Percentiles rank a stretch among this genome's conserved stretches.
Conservation (phyloP, 2,329 filamentous ascomycete genomes). For the Colletotrichum sp. region DNA sequence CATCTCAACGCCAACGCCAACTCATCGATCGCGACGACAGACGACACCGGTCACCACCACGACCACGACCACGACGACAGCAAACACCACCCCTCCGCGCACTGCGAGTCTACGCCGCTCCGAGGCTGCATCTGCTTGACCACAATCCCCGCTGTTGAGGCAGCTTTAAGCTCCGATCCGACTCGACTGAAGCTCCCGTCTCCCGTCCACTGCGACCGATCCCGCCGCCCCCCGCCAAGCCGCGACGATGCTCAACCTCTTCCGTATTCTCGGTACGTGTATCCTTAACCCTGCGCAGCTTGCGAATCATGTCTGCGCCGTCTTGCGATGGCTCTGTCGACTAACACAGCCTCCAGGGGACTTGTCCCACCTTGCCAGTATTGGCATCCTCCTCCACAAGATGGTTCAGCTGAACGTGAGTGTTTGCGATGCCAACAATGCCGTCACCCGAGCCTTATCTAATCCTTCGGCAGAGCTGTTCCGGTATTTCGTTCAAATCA, state of each 20-base stretch:
- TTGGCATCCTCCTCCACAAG: slow-evolving; percentile 94
- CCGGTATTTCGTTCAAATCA: slow-evolving; percentile 98
- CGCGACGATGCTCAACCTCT: slow-evolving; percentile 60
- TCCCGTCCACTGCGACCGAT: neutral
- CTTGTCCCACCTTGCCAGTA: slow-evolving; percentile 93
- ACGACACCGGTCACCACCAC: neutral
- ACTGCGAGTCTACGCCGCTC: neutral
- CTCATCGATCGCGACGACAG: neutral
- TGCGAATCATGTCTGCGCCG: neutral
- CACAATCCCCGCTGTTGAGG: slow-evolving; percentile 4
- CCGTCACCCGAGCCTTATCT: slow-evolving; percentile 6
- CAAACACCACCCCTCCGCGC: neutral
- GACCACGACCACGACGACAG: neutral
- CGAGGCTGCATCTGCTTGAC: neutral
- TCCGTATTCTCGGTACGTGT: slow-evolving; percentile 60
- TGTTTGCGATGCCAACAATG: slow-evolving; percentile 32
- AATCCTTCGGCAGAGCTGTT: slow-evolving; percentile 75
- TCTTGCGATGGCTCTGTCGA: slow-evolving; percentile 3
- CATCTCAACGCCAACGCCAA: neutral
- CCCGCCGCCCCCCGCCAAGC: slow-evolving; percentile 22
- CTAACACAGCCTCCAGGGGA: slow-evolving; percentile 67
- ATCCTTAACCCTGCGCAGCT: neutral
- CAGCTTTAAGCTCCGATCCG: slow-evolving; percentile 14
- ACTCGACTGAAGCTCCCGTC: neutral
- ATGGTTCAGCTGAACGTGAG: slow-evolving; percentile 89